Evolutionary conservation across 176 grass and related monocot species (phyloP).

Genomic region (maize (Zea mays)): DNA sequence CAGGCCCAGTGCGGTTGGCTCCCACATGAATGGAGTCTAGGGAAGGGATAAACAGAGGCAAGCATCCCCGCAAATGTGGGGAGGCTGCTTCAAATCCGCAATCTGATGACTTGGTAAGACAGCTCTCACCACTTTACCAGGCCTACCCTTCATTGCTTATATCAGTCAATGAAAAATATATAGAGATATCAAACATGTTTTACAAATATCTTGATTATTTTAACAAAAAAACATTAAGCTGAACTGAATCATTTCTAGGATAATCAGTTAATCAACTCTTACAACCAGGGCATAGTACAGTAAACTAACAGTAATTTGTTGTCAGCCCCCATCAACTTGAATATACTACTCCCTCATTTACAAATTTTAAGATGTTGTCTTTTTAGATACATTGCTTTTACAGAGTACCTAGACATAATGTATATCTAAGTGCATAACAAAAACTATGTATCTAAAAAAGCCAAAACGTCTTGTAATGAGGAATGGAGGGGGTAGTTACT

Average conservation of each 20-base stretch:
- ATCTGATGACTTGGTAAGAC: no score
- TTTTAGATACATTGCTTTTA: background rate
- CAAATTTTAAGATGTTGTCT: background rate
- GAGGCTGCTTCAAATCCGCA: no score
- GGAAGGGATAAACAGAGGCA: no score
- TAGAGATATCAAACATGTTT: background rate
- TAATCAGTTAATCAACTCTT: conserved; percentile 12
- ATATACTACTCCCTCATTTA: conserved; percentile 2
- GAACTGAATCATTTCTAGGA: conserved; percentile 15
- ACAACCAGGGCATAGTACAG: conserved; percentile 12
- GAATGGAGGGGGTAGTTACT: background rate
- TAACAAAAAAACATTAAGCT: background rate
- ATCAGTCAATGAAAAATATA: conserved; percentile 17
- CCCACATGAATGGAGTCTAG: no score
- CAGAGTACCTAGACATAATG: background rate
- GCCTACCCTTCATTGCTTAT: background rate
- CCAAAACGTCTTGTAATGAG: background rate
- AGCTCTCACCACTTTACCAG: no score
- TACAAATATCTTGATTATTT: conserved; percentile 14
- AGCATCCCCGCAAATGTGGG: no score
- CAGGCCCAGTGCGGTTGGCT: no score
- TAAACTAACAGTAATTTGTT: conserved; percentile 20
- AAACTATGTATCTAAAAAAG: background rate
- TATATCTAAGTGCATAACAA: background rate
- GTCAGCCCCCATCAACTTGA: background rate